A percentile compares a stretch with the other conserved stretches of the same genome.
Conservation (phyloP, 2,329 filamentous ascomycete species). For the Shiraia bambusicola region DNA sequence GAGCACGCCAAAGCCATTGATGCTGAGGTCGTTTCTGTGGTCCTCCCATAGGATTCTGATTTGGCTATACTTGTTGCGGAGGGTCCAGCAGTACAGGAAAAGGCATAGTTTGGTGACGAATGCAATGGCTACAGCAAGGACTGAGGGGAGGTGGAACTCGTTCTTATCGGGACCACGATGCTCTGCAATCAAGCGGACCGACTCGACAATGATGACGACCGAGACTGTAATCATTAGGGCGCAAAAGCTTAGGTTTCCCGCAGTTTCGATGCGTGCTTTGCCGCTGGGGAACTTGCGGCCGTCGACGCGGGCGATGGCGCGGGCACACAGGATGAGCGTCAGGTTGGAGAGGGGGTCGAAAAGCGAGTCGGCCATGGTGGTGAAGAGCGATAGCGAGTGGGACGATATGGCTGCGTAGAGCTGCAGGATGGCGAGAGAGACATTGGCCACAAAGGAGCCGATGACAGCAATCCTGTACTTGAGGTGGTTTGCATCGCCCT, state of each 20-base stretch:
- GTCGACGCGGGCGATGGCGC: slow-evolving; percentile 86
- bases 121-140: slow-evolving; percentile 81
- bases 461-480: slow-evolving; percentile 69
- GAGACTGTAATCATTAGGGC: slow-evolving; percentile 95
- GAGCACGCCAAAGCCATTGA: slow-evolving; percentile 90
- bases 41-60: slow-evolving; percentile 94
- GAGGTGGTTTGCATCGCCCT: slow-evolving; percentile 78
- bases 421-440: slow-evolving; percentile 77
- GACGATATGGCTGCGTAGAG: slow-evolving; percentile 86
- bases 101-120: slow-evolving; percentile 81
- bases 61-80: slow-evolving; percentile 89
- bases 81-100: slow-evolving; percentile 88
- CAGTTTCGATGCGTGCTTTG: slow-evolving; percentile 91
- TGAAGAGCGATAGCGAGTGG: slow-evolving; percentile 91
- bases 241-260: slow-evolving; percentile 94
- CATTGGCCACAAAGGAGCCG: slow-evolving; percentile 74
- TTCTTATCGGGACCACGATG: slow-evolving; percentile 52
- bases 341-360: slow-evolving; percentile 92
- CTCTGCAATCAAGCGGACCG: slow-evolving; percentile 67
- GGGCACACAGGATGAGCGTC: slow-evolving; percentile 81
- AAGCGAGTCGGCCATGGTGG: slow-evolving; percentile 92
- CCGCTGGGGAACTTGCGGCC: slow-evolving; percentile 84
- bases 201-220: slow-evolving; percentile 88
- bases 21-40: slow-evolving; percentile 93
- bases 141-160: slow-evolving; percentile 74